A percentile compares a stretch with the other conserved stretches of the same genome.
Conservation (phyloP, 176 grass and related monocot genomes). For the Zizania latifolia region DNA sequence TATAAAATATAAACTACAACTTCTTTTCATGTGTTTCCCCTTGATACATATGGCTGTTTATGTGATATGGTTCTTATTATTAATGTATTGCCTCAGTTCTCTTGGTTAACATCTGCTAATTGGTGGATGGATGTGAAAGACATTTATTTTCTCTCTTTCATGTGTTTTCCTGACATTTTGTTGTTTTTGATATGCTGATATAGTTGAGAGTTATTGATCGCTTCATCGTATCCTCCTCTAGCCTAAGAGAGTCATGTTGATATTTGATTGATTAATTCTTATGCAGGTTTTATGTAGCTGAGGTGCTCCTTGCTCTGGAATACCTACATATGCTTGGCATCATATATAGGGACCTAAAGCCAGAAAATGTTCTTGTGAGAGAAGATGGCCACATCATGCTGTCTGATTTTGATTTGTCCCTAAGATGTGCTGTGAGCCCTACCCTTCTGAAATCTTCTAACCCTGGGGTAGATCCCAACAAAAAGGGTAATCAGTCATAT, state of each 20-base stretch:
- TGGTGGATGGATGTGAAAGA: too few relatives aligned
- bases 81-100: background rate
- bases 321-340: constrained; percentile 88
- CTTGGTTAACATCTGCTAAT: background rate
- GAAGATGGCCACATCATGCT: constrained; percentile 91
- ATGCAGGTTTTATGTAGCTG: constrained; percentile 75
- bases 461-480: constrained; percentile 33
- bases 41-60: background rate
- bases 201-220: background rate
- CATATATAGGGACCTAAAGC: constrained; percentile 79
- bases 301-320: constrained; percentile 71
- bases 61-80: background rate
- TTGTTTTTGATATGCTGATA: background rate
- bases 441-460: constrained; percentile 64
- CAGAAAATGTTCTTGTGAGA: constrained; percentile 81
- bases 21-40: background rate
- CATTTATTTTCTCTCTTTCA: too few relatives aligned
- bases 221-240: background rate
- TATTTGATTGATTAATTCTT: background rate
- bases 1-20: background rate
- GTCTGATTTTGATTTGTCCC: constrained; percentile 80
- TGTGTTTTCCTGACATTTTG: background rate
- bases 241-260: constrained; percentile 14
- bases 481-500: constrained; percentile 39
- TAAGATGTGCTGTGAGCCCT: constrained; percentile 60